Evolutionary conservation across 106 monocot genomes (phyloP).

Genomic region (Allium sativum): DNA sequence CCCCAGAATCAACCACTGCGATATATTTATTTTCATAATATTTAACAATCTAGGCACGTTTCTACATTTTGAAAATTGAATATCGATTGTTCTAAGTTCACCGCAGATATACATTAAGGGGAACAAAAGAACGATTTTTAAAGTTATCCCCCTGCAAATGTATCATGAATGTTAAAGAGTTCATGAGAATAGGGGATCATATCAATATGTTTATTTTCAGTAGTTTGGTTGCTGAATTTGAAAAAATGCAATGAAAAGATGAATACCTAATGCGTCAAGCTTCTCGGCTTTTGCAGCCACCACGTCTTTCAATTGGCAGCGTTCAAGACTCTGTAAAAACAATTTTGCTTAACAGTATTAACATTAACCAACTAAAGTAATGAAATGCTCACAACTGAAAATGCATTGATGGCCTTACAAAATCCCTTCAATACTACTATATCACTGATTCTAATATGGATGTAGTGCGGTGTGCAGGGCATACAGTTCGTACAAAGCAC

Average conservation of each 20-base stretch:
- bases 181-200: not conserved
- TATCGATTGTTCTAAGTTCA: not conserved
- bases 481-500: no score
- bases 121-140: not conserved
- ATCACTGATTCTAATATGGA: no score
- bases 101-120: not conserved
- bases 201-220: no score
- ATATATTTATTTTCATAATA: not conserved
- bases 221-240: no score
- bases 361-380: not conserved
- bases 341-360: not conserved
- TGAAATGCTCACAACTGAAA: not conserved
- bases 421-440: no score
- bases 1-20: conserved; percentile 62
- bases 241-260: not conserved
- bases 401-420: not conserved
- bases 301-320: conserved; percentile 65
- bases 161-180: not conserved
- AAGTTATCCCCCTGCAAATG: not conserved
- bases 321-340: conserved; percentile 43
- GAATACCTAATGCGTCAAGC: conserved; percentile 52
- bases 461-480: no score
- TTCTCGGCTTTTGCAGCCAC: conserved; percentile 61
- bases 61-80: no score
- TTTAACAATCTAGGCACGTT: no score